A percentile compares a stretch with the other conserved stretches of the same genome.
These are phyloP conservation scores for Ustilago tritici DNA, from an alignment of 1,284 basidiomycete species.

Conservation along the genomic window DNA sequence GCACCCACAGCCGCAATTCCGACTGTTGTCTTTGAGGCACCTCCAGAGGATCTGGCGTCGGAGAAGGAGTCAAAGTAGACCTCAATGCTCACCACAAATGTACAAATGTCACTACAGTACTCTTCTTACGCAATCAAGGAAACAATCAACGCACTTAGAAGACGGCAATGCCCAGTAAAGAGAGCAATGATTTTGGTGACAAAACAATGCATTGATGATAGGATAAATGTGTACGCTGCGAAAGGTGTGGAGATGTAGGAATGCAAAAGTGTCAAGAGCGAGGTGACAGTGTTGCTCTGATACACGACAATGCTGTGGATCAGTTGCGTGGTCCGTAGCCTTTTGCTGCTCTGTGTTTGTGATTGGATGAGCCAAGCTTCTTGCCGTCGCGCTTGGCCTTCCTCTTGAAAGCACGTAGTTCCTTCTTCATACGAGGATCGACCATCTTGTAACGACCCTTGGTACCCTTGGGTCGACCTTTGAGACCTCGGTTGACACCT, in stretches of 20 bases:
- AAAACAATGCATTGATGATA: conserved; percentile 4
- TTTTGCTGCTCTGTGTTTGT: conserved; percentile 53
- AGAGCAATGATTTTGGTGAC: not conserved
- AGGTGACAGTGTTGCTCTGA: not conserved
- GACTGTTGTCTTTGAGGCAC: conserved; percentile 51
- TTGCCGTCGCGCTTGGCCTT: conserved; percentile 65
- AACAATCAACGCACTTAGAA: not conserved
- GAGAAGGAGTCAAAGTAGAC: conserved; percentile 26
- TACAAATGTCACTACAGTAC: not conserved
- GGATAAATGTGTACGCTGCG: conserved; percentile 2
- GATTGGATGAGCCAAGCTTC: conserved; percentile 59
- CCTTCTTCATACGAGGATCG: conserved; percentile 68
- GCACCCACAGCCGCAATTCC: conserved; percentile 27
- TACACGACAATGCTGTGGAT: not conserved
- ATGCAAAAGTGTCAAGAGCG: not conserved
- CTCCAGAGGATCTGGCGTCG: conserved; percentile 28
- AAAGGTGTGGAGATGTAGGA: not conserved
- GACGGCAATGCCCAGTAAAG: not conserved
- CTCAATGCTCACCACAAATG: not conserved
- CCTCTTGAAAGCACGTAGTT: conserved; percentile 65
- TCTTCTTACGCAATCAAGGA: not conserved
- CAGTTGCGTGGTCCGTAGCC: conserved; percentile 56
- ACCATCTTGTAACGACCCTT: conserved; percentile 76
- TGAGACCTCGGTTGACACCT: conserved; percentile 86
- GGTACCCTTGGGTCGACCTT: conserved; percentile 94